Evolutionary conservation across 768 basidiomycete species (phyloP), one percentile per base, ranked within the genome.

Genomic region (Podaxis sp.): DNA sequence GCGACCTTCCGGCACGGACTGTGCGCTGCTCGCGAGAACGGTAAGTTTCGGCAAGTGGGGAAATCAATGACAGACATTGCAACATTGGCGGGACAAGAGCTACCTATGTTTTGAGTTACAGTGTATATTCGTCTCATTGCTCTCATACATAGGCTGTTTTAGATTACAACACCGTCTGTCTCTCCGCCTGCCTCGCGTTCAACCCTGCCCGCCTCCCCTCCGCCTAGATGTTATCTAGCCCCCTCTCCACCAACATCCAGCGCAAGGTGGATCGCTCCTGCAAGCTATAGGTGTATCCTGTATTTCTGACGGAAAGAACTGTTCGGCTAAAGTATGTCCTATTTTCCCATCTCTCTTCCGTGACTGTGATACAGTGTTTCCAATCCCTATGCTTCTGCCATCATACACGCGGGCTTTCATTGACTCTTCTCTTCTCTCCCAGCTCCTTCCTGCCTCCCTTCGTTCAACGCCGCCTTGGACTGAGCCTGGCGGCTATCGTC

Each of bases 1-100:
- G 57, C 27, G 29, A 58, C 9, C 57, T 58, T 22, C 57, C 57
- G 57, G 47, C 43, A 58, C 27, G 46, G 41, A 58, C 46, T 29
- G 33, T 24, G 55, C 25, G n/a, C 17, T 46, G 25, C 13, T 33
- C 2, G 33, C 8, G 2, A 33, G 9, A 33, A 33, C 8, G 8
- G 8, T 33, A 33, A 8, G 33, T 33, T 33, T 33, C 33, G 33
- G 33, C 33, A 33, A 33, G 33, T 33, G 33, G 33, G 33, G 33
- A 33, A 33, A 33, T 33, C 33, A 33, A 33, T 33, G 33, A 33
- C 33, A 33, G 33, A 33, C 33, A 33, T 9, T 33, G 33, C 33
- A 33, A 33, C 33, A 0, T 33, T 33, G 33, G 8, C 33, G 33
- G 8, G 15, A 43, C 40, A 43, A 25, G 15, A 41, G 17, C 17